Base-by-base conservation (phyloP, 129 eudicot genomes). In the Lactuca saligna region DNA sequence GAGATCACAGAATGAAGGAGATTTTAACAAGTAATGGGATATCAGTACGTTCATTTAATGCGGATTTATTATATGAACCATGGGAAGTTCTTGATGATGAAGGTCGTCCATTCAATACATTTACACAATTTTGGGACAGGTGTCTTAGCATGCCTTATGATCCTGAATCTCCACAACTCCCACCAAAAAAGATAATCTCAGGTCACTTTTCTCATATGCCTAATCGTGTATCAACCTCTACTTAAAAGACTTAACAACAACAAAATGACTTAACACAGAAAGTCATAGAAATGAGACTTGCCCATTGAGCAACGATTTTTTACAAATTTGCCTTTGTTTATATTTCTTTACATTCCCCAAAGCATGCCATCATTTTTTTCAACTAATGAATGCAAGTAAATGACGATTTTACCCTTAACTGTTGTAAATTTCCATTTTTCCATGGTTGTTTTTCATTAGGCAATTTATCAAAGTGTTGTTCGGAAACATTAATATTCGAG, bases 81-180 rank as follows among this genome's bases (percentile, higher is more conserved):
- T 88, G 96, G 97, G 96, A 91, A 74, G 92, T 91, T 63, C 69
- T 70, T 68, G 93, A 91, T 78, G 86, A 75, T 33, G 71, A 73
- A 61, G 88, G 92, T 8, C 88, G 63, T 9, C 88, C 97, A 6
- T 88, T 91, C 73, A 78, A 74, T 48, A 87, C 97, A 32, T 91
- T 91, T 76, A 17, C 85, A 10, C 81, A 70, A 61, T 88, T 91
- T 79, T 91, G 97, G 97, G 86, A 84, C 16, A 83, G 82, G 75
- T 91, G 97, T 85, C 96, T 91, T 44, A 82, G 90, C 77, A 91
- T 91, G 97, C 90, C 88, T 25, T 85, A 76, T 67, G 97, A 91
- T 74, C 97, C 96, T 16, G 97, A 85, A 31, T 61, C 97, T 64
- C 97, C 96, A 17, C 93, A 81, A 70, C 93, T 88, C 59, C 96